These are phyloP conservation scores for Didymella exigua DNA, from an alignment of 2,329 filamentous ascomycete genomes.

Conservation along the genomic window DNA sequence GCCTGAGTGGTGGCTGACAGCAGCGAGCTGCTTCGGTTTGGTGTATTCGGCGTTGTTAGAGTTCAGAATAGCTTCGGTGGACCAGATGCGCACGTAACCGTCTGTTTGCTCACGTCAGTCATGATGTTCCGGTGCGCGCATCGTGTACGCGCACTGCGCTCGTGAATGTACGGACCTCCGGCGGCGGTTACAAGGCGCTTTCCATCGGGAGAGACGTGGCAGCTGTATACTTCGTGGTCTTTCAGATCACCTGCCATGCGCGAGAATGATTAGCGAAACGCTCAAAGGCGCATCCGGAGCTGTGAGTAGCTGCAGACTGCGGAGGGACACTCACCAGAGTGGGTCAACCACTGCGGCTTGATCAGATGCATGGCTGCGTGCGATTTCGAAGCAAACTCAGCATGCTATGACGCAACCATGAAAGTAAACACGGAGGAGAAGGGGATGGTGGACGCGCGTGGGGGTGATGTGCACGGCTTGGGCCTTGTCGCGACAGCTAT, in stretches of 20 bases:
- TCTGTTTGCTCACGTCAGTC: slow-evolving; percentile 59
- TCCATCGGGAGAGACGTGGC: slow-evolving; percentile 94
- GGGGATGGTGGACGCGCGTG: slow-evolving; percentile 18
- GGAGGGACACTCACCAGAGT: slow-evolving; percentile 69
- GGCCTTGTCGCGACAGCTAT: slow-evolving; percentile 36
- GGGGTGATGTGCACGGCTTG: slow-evolving; percentile 24
- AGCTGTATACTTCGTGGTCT: slow-evolving; percentile 98
- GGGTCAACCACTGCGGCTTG: slow-evolving; percentile 94
- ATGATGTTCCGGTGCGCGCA: slow-evolving; percentile 20
- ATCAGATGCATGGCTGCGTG: slow-evolving; percentile 65
- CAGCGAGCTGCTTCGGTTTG: slow-evolving; percentile 89
- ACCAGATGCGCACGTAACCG: slow-evolving; percentile 97
- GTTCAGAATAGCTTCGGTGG: slow-evolving; percentile 88
- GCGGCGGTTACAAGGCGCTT: slow-evolving; percentile 90
- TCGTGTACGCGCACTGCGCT: slow-evolving; percentile 23
- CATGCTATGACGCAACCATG: slow-evolving; percentile 39
- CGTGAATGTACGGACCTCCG: slow-evolving; percentile 68
- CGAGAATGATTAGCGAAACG: slow-evolving; percentile 22
- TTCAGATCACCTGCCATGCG: slow-evolving; percentile 79
- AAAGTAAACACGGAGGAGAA: neutral
- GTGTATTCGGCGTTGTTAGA: slow-evolving; percentile 72
- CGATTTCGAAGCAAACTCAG: slow-evolving; percentile 18
- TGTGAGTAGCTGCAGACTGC: slow-evolving; percentile 13
- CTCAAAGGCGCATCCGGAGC: neutral
- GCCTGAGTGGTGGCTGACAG: slow-evolving; percentile 97